A percentile compares a stretch with the other conserved stretches of the same genome.
These are phyloP conservation scores for Ceratocystis variospora DNA, from an alignment of 2,329 filamentous ascomycete species.

Conservation along the genomic window DNA sequence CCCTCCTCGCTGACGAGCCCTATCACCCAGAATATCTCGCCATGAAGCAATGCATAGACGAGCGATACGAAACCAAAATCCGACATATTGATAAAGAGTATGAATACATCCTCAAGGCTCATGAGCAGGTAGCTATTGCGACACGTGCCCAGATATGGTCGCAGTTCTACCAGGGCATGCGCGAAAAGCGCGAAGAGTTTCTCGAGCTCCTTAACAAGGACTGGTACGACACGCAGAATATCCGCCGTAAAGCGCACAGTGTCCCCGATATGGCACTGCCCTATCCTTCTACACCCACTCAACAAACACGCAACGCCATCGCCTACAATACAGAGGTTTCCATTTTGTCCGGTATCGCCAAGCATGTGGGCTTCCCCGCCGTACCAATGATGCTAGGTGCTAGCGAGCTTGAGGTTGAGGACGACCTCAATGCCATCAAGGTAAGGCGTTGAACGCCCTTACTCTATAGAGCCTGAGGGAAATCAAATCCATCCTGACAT, in stretches of 20 bases:
- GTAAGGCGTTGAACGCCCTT: conserved; percentile 32
- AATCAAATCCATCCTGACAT: conserved; percentile 15
- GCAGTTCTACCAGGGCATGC: conserved; percentile 77
- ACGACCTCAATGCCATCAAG: conserved; percentile 79
- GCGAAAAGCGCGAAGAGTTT: conserved; percentile 67
- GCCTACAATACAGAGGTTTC: conserved; percentile 94
- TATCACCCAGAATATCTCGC: conserved; percentile 85
- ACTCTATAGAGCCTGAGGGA: conserved; percentile 1
- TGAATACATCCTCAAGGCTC: conserved; percentile 57
- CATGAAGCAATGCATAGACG: conserved; percentile 77
- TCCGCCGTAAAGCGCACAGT: conserved; percentile 67
- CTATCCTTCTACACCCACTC: conserved; percentile 61
- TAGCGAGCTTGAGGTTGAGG: conserved; percentile 59
- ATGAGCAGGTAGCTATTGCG: conserved; percentile 63
- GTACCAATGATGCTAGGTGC: conserved; percentile 72
- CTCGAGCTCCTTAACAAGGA: conserved; percentile 72
- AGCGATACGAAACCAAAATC: conserved; percentile 66
- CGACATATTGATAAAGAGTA: conserved; percentile 61
- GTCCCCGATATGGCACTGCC: conserved; percentile 70
- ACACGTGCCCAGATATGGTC: conserved; percentile 75
- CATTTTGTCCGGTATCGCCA: conserved; percentile 76
- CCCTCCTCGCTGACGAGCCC: conserved; percentile 44
- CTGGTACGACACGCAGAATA: conserved; percentile 85
- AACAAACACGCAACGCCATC: conserved; percentile 70
- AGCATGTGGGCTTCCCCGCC: conserved; percentile 90